Conservation (phyloP, 2,329 filamentous ascomycete species). For the Immersiporthe knoxdaviesiana region DNA sequence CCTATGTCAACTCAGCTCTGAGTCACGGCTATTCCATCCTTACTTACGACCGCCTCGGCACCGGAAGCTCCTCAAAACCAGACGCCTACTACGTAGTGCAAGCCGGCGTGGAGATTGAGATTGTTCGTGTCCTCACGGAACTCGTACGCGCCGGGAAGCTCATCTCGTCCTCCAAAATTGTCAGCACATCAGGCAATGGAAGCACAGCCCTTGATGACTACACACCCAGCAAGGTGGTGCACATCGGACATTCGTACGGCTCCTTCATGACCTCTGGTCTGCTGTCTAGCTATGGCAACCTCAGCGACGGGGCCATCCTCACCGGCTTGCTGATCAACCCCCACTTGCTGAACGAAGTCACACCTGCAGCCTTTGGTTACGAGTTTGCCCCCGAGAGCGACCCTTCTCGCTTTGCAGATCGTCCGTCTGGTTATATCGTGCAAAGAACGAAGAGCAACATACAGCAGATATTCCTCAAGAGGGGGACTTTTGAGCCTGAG, state of each 20-base stretch:
- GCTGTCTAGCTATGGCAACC: constrained; percentile 33
- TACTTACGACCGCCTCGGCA: constrained; percentile 45
- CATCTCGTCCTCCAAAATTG: constrained; percentile 31
- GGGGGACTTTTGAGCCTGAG: constrained; percentile 36
- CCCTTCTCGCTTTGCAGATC: constrained; percentile 31
- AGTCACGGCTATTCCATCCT: constrained; percentile 44
- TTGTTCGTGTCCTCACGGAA: constrained; percentile 42
- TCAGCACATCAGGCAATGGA: constrained; percentile 9
- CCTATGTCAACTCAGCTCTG: constrained; percentile 42
- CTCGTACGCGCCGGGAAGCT: constrained; percentile 41
- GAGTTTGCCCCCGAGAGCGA: constrained; percentile 33
- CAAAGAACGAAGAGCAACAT: constrained; percentile 33
- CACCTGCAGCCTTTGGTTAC: constrained; percentile 31
- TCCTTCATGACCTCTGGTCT: constrained; percentile 25
- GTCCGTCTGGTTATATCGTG: constrained; percentile 34
- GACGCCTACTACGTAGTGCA: constrained; percentile 46
- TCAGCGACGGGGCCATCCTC: constrained; percentile 44
- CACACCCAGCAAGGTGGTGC: constrained; percentile 39
- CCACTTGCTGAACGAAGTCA: constrained; percentile 27
- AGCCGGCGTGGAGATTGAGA: constrained; percentile 42
- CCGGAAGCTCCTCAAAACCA: constrained; percentile 41
- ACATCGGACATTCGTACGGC: constrained; percentile 36
- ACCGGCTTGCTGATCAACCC: constrained; percentile 39
- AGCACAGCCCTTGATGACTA: constrained; percentile 29
- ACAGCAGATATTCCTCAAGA: constrained; percentile 41